Evolutionary conservation across 257 asterid species (phyloP), one percentile per base, ranked within the genome.

Genomic region (Craterostigma plantagineum): DNA sequence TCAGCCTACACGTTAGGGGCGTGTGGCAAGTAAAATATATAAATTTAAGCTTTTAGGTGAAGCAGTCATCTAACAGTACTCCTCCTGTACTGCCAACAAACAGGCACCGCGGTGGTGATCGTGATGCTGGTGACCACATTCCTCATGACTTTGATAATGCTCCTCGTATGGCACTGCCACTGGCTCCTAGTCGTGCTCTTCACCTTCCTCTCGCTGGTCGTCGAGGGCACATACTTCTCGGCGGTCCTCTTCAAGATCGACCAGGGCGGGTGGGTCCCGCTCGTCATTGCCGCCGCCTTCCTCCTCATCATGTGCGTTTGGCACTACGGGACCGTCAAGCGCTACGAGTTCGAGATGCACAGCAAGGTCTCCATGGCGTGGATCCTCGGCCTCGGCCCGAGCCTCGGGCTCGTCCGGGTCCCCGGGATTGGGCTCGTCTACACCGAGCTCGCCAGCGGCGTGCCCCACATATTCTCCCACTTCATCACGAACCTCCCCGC

Each of bases 221-320:
- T 79, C 14, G 98, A 87, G 58, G 66, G 86, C 54, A 72, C 92
- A 0, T 87, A 87, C 59, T 87, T 82, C 63, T 48, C 27, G 3
- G 52, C 98, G 0, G 85, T 82, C 17, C 79, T 87, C 37, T 74
- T 72, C 61, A 87, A 87, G 63, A 66, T 87, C 14, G 76, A 87
- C 41, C 95, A 87, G 48, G 98, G 98, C 4, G 98, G 98, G 15
- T 87, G 98, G 98, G 98, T 82, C 46, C 98, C 98, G 0, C 90
- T 87, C 17, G 98, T 73, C 49, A 82, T 79, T 33, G 86, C 98
- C 3, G 82, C 85, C 1, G 83, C 79, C 10, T 82, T 87, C 60
- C 81, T 87, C 15, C 7, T 79, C 55, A 74, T 87, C 64, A 87
- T 87, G 98, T 72, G 57, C n/a, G 78, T 74, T 45, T 87, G 95